These are phyloP conservation scores for Glonium stellatum DNA, from an alignment of 495 filamentous ascomycete species.

Conservation along the genomic window DNA sequence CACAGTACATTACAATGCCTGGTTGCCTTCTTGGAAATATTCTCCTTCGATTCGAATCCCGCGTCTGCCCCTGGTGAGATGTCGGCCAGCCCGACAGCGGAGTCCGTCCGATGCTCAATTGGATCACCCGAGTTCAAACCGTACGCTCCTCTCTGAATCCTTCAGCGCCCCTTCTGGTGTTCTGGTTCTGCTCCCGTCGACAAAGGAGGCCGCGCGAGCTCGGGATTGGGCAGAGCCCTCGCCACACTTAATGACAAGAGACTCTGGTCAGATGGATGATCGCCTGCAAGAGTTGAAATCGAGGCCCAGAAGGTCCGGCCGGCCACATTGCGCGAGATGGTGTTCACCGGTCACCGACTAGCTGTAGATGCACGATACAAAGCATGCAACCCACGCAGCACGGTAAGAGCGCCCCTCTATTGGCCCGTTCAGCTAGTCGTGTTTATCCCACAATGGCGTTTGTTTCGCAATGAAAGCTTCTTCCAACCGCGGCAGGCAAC, in stretches of 20 bases:
- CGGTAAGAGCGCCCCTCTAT: neutral
- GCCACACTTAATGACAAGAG: no score
- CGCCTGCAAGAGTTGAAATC: no score
- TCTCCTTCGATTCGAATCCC: neutral
- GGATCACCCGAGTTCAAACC: neutral
- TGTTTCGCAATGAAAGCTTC: neutral
- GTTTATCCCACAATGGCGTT: neutral
- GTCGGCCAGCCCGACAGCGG: neutral
- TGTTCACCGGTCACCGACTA: neutral
- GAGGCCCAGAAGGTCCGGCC: neutral
- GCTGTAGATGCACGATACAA: conserved; percentile 2
- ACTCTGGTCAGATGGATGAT: no score
- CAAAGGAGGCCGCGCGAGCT: no score
- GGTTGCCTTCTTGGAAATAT: neutral
- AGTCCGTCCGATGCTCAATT: neutral
- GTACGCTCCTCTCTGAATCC: neutral
- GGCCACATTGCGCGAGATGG: neutral
- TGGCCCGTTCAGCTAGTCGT: neutral
- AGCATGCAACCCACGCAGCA: neutral
- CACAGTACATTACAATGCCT: neutral
- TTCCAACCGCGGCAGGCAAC: neutral
- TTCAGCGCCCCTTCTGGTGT: no score
- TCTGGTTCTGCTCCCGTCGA: no score
- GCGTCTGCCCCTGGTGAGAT: neutral
- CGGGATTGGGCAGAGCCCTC: no score